phyloP scores from a whole-genome alignment of 208 protist genomes.

The Trichomonas vaginalis region DNA sequence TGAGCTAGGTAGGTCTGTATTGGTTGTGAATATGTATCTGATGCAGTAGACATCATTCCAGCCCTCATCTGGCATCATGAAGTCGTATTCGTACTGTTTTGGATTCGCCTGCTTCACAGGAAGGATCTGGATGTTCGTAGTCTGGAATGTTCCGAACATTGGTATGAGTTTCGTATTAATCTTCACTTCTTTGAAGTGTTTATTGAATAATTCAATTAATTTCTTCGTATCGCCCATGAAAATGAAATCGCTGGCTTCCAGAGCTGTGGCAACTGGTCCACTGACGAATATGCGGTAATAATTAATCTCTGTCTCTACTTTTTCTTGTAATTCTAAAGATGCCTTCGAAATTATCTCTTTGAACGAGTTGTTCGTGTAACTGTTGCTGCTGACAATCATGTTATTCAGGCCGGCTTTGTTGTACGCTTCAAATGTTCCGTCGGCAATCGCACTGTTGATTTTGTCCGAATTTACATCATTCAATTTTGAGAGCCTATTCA shows the following conservation, averaged over 20 bases:
- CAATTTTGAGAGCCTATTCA: background rate
- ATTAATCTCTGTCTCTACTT: background rate
- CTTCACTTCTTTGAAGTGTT: background rate
- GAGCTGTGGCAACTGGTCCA: background rate
- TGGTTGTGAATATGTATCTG: background rate
- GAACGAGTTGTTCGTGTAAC: background rate
- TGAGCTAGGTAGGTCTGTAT: background rate
- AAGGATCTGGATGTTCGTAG: background rate
- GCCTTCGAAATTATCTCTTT: background rate
- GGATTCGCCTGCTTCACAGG: background rate
- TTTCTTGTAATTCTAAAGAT: background rate
- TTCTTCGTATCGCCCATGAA: background rate
- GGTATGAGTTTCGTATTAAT: background rate
- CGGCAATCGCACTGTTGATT: background rate
- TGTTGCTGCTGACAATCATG: background rate
- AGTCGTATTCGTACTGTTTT: background rate
- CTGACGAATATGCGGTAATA: background rate
- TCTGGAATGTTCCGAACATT: background rate
- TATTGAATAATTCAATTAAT: background rate
- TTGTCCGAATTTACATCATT: background rate
- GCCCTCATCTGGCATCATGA: background rate
- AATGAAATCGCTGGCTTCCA: background rate
- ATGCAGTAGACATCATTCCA: background rate
- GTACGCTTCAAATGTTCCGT: background rate
- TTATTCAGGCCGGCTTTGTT: background rate